phyloP scores from a whole-genome alignment of 345 rosid genomes.

The Reutealis trisperma region DNA sequence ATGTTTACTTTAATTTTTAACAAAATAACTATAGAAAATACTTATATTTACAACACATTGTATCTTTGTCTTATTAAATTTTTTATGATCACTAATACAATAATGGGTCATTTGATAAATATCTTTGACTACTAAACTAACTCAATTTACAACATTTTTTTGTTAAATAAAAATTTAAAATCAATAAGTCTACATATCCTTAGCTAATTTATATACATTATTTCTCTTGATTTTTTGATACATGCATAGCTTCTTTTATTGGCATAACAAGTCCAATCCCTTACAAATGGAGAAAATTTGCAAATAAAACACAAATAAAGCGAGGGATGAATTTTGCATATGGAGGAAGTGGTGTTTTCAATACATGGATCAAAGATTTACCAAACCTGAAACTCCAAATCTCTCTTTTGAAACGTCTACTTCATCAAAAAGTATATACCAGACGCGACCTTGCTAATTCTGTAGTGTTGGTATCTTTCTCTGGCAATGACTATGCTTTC shows the following conservation, averaged over 20 bases:
- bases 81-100: too few relatives aligned
- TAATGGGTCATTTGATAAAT: too few relatives aligned
- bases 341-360: constrained; percentile 29
- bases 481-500: constrained; percentile 53
- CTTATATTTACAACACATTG: too few relatives aligned
- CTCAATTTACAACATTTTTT: too few relatives aligned
- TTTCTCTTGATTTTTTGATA: background rate
- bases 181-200: background rate
- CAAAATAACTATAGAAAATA: too few relatives aligned
- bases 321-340: constrained; percentile 14
- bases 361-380: constrained; percentile 31
- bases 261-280: constrained; percentile 12
- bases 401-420: constrained; percentile 29
- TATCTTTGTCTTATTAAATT: too few relatives aligned
- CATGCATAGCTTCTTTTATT: constrained; percentile 3
- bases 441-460: constrained; percentile 40
- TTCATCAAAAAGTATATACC: constrained; percentile 27
- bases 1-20: too few relatives aligned
- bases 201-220: background rate
- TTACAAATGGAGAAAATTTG: background rate
- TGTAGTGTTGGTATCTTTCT: constrained; percentile 36
- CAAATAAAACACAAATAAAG: background rate
- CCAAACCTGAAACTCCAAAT: constrained; percentile 57
- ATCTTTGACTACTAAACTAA: too few relatives aligned
- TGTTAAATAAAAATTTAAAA: too few relatives aligned